A percentile compares a stretch with the other conserved stretches of the same genome.
phyloP scores from a whole-genome alignment of 2,329 filamentous ascomycete genomes.

The Ampelomyces quisqualis region DNA sequence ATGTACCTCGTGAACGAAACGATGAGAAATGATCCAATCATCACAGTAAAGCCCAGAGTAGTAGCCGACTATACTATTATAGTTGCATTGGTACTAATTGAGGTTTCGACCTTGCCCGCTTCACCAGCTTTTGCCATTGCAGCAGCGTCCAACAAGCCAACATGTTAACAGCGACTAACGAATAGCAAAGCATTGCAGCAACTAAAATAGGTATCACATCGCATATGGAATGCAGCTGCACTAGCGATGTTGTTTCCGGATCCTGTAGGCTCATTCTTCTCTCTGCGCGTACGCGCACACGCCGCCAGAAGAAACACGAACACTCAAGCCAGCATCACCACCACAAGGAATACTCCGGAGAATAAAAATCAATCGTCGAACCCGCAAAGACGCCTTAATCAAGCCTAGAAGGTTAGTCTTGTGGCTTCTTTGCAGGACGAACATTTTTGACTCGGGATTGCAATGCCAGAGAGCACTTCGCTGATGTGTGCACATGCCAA shows the following conservation, averaged over 20 bases:
- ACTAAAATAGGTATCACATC: no score
- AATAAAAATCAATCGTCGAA: constrained; percentile 97
- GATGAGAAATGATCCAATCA: not conserved
- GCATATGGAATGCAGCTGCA: no score
- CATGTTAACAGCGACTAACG: constrained; percentile 56
- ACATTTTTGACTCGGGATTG: constrained; percentile 86
- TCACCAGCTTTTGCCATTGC: constrained; percentile 86
- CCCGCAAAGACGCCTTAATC: constrained; percentile 87
- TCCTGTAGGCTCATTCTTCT: constrained; percentile 67
- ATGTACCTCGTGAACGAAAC: not conserved
- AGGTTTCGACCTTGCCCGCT: constrained; percentile 77
- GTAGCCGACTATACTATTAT: not conserved
- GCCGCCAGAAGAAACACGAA: constrained; percentile 87
- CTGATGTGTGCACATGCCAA: constrained; percentile 88
- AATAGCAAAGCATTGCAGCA: no score
- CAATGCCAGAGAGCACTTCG: constrained; percentile 86
- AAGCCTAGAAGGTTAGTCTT: constrained; percentile 91
- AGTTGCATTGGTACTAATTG: constrained; percentile 84
- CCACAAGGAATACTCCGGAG: constrained; percentile 93
- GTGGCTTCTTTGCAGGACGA: constrained; percentile 79
- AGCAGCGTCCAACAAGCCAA: constrained; percentile 86
- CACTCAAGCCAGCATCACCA: constrained; percentile 89
- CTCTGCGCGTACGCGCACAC: constrained; percentile 92
- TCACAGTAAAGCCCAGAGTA: not conserved
- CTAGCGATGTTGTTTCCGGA: no score